phyloP scores from a whole-genome alignment of 164 flowering plant genomes.

The Cinnamomum micranthum region DNA sequence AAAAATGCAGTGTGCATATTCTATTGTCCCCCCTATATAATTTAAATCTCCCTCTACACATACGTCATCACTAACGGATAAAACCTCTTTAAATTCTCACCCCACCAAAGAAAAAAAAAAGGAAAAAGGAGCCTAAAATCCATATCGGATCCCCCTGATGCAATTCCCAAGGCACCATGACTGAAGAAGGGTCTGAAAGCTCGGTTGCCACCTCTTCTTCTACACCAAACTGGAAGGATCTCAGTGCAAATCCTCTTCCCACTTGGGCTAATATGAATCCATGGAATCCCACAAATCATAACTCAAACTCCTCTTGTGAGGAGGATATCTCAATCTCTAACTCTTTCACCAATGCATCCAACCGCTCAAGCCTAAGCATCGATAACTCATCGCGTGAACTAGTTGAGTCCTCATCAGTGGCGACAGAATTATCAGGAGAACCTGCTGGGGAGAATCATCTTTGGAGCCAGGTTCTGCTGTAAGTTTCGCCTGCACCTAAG shows the following conservation, averaged over 20 bases:
- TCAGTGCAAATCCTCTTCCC: conserved; percentile 27
- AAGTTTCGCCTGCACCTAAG: conserved; percentile 23
- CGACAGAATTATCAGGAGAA: conserved; percentile 28
- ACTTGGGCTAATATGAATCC: conserved; percentile 27
- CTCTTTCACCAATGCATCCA: conserved; percentile 48
- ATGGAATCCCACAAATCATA: conserved; percentile 38
- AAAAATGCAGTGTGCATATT: conserved; percentile 44
- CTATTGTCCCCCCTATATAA: conserved; percentile 39
- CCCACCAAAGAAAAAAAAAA: conserved; percentile 15
- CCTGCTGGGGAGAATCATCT: conserved; percentile 34
- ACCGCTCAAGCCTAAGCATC: conserved; percentile 40
- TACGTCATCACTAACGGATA: conserved; percentile 32
- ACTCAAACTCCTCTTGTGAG: conserved; percentile 43
- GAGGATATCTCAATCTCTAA: conserved; percentile 54
- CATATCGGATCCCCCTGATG: conserved; percentile 1
- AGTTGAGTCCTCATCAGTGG: conserved; percentile 26
- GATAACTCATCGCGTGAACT: conserved; percentile 35
- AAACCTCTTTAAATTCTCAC: conserved; percentile 26
- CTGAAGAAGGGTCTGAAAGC: conserved; percentile 42
- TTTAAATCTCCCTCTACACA: conserved; percentile 18
- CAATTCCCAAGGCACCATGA: conserved; percentile 27
- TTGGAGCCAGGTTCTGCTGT: conserved; percentile 54
- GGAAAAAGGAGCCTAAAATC: not conserved
- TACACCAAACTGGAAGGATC: conserved; percentile 42
- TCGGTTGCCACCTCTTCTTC: conserved; percentile 45